Conservation (phyloP, 441 rosid species). For the Dalechampia spathulata region DNA sequence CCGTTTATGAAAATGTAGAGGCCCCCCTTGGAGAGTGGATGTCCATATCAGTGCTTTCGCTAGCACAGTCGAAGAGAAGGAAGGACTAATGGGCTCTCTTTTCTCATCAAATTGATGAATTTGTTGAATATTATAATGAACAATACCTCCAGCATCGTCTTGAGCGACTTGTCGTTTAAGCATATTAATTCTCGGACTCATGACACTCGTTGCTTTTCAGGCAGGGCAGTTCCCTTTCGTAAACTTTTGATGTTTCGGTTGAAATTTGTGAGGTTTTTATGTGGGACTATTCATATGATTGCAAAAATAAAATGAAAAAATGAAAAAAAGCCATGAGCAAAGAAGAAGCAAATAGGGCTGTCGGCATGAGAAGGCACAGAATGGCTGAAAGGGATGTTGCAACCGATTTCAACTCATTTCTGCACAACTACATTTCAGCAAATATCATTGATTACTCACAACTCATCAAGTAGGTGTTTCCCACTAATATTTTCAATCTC, state of each 20-base stretch:
- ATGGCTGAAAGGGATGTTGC: constrained; percentile 29
- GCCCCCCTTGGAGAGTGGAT: constrained; percentile 31
- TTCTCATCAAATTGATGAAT: too few relatives aligned
- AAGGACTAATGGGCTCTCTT: constrained; percentile 20
- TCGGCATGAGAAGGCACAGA: constrained; percentile 21
- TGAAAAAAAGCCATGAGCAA: constrained; percentile 31
- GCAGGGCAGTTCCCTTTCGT: constrained; percentile 20
- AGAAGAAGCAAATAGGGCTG: constrained; percentile 32
- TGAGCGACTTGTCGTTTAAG: constrained; percentile 24
- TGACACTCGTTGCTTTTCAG: constrained; percentile 17
- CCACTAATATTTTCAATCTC: too few relatives aligned
- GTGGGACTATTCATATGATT: constrained; percentile 26
- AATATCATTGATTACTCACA: constrained; percentile 22
- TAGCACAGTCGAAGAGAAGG: constrained; percentile 34
- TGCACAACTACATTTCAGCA: constrained; percentile 15
- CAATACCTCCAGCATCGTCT: too few relatives aligned
- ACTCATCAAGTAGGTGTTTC: constrained; percentile 22
- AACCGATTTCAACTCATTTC: constrained; percentile 22
- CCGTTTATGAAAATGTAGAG: constrained; percentile 20
- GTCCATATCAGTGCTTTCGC: constrained; percentile 24
- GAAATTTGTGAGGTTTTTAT: constrained; percentile 25
- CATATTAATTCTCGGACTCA: constrained; percentile 23
- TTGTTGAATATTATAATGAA: too few relatives aligned
- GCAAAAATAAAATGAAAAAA: too few relatives aligned
- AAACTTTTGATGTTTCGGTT: constrained; percentile 24